Base-by-base conservation (phyloP, 495 filamentous ascomycete genomes). In the Neurospora sp. region DNA sequence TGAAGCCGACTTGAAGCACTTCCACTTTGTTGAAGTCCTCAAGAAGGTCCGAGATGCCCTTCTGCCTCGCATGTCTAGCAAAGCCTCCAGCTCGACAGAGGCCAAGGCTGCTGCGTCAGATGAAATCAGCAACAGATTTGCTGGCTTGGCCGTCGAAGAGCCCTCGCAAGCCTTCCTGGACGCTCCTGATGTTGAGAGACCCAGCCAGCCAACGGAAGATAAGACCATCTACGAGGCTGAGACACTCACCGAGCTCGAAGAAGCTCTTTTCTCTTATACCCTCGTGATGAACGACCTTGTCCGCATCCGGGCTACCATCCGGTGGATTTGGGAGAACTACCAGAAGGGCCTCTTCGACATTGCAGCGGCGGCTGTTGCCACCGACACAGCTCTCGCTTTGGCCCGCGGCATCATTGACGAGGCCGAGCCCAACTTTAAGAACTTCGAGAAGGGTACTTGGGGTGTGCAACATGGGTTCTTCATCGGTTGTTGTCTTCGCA, bases 311-410 rank as follows among this genome's bases (percentile, higher is more conserved):
- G 17, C 61, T 27, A 69, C 42, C 31, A 69, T 80, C 0, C 7
- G 41, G 4, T 73, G 73, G 70, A 73, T 81, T n/a, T 80, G 80
- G 79, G 53, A 61, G 22, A 61, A 75, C 22, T 81, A 80, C 48
- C 72, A 69, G 61, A 70, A 68, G 7, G 81, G 78, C 9, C 41
- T 74, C n/a, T 75, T 78, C 41, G 81, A 83, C 38, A 75, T 85
- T 2, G 73, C 76, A 17, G 79, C 82, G 1, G 78, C 79, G 1
- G 82, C 83, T 17, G 72, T 84, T 42, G 77, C 79, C 0, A 81
- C 82, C 7, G 82, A 85, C 61, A 84, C 83, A 0, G 81, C 83
- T 8, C 75, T 84, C 16, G 80, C 82, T 27, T 73, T 85, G 65
- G 83, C 80, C 20, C 75, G 78, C 16, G 71, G 72, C 42, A 70